Conservation (phyloP, 768 basidiomycete species). For the Hysterangium stoloniferum region DNA sequence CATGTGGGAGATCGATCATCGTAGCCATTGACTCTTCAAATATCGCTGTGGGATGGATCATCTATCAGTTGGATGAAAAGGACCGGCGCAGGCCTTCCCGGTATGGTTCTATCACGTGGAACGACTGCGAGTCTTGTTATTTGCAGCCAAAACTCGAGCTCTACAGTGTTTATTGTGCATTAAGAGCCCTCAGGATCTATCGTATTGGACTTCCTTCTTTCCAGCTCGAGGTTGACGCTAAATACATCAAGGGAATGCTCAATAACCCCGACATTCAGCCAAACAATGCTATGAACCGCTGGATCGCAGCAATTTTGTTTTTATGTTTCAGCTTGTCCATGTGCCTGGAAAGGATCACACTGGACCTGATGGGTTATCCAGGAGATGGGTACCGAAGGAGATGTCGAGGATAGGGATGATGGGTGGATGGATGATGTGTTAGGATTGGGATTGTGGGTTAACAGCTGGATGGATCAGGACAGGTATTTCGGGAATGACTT, state of each 20-base stretch:
- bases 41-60: constrained; percentile 20
- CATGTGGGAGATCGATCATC: constrained; percentile 13
- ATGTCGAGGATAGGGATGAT: constrained; percentile 10
- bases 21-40: constrained; percentile 22
- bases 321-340: constrained; percentile 32
- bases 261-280: constrained; percentile 32
- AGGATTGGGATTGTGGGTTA: constrained; percentile 10
- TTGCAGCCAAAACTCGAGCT: constrained; percentile 23
- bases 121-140: constrained; percentile 10
- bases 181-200: constrained; percentile 17
- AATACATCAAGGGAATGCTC: constrained; percentile 31
- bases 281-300: constrained; percentile 31
- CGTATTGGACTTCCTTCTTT: constrained; percentile 23
- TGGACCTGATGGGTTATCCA: constrained; percentile 20
- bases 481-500: background rate
- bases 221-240: constrained; percentile 22
- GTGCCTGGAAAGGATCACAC: constrained; percentile 21
- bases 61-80: constrained; percentile 19
- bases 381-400: constrained; percentile 8
- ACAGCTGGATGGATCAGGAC: background rate
- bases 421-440: constrained; percentile 20
- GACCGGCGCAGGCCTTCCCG: constrained; percentile 19
- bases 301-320: constrained; percentile 33
- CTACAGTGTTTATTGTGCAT: constrained; percentile 21
- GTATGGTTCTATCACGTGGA: constrained; percentile 33